These are phyloP conservation scores for Aspergillus saccharolyticus DNA, from an alignment of 495 filamentous ascomycete species.

Conservation along the genomic window DNA sequence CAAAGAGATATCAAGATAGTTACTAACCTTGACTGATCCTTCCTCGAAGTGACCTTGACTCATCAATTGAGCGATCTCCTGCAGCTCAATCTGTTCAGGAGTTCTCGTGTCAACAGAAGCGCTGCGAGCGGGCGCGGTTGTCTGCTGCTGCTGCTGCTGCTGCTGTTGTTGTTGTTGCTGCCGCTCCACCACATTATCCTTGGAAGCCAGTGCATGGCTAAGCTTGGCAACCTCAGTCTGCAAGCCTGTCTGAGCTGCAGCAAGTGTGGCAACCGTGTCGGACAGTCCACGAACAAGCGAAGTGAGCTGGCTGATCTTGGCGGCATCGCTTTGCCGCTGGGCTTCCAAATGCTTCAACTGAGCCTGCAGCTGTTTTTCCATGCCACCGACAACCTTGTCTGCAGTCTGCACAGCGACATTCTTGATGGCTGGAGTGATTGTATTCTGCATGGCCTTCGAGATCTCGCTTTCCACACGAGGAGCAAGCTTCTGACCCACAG, in stretches of 20 bases:
- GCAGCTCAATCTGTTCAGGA: slow-evolving; percentile 60
- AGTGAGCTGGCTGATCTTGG: slow-evolving; percentile 81
- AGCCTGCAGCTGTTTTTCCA: slow-evolving; percentile 60
- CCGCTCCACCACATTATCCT: slow-evolving; percentile 4
- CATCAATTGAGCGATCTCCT: slow-evolving; percentile 61
- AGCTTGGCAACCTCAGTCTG: slow-evolving; percentile 56
- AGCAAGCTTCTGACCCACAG: slow-evolving; percentile 58
- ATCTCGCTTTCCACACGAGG: slow-evolving; percentile 65
- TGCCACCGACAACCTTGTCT: slow-evolving; percentile 55
- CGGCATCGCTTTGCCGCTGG: slow-evolving; percentile 63
- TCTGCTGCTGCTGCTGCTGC: no score
- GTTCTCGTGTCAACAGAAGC: slow-evolving; percentile 31
- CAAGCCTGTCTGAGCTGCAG: slow-evolving; percentile 56
- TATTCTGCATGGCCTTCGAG: slow-evolving; percentile 51
- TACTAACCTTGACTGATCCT: slow-evolving; percentile 57
- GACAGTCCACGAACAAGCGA: slow-evolving; percentile 64
- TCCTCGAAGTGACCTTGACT: slow-evolving; percentile 63
- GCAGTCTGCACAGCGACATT: slow-evolving; percentile 52
- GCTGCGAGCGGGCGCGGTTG: slow-evolving; percentile 18
- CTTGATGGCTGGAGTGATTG: slow-evolving; percentile 61
- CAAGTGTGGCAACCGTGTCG: slow-evolving; percentile 68
- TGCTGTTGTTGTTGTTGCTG: not conserved
- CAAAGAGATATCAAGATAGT: not conserved
- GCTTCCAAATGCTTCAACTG: slow-evolving; percentile 61
- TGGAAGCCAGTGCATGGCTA: slow-evolving; percentile 29